Evolutionary conservation across 192 early-diverging fungal species (phyloP).

Genomic region (Chytriomyces hyalinus): DNA sequence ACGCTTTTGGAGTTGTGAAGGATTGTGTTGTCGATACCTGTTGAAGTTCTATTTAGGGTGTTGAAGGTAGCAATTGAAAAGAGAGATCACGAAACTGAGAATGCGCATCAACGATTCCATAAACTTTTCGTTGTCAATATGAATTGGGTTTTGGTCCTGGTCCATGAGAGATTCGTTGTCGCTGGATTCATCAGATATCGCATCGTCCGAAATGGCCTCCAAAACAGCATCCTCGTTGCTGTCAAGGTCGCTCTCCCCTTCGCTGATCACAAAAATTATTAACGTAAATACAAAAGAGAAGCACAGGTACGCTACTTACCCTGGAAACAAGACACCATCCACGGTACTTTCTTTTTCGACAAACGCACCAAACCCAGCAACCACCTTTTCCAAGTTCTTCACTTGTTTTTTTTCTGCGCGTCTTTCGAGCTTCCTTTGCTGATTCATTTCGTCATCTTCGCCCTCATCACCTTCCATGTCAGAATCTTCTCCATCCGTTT

Average conservation of each 20-base stretch:
- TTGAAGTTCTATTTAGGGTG: too few species aligned
- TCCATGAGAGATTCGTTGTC: conserved; percentile 42
- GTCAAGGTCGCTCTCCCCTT: conserved; percentile 13
- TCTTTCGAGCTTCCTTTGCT: neutral
- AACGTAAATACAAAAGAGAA: conserved; percentile 10
- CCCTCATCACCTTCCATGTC: too few species aligned
- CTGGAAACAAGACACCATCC: conserved; percentile 79
- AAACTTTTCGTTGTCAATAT: conserved; percentile 57
- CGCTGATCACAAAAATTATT: conserved; percentile 12
- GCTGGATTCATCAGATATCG: neutral
- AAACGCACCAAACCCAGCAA: conserved; percentile 71
- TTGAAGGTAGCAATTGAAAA: too few species aligned
- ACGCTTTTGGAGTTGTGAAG: neutral
- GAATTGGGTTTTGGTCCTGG: conserved; percentile 45
- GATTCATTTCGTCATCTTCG: conserved; percentile 30
- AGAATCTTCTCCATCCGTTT: conserved; percentile 5
- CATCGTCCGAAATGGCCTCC: conserved; percentile 2
- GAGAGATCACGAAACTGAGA: conserved; percentile 30
- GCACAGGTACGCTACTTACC: conserved; percentile 46
- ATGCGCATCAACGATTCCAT: conserved; percentile 51
- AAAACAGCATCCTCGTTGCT: conserved; percentile 32
- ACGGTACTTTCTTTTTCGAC: conserved; percentile 72
- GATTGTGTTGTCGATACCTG: conserved; percentile 21
- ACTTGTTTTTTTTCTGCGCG: conserved; percentile 40
- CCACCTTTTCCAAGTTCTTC: conserved; percentile 59